Base-by-base conservation (phyloP, 176 grass and related monocot genomes). In the Aegilops longissima region DNA sequence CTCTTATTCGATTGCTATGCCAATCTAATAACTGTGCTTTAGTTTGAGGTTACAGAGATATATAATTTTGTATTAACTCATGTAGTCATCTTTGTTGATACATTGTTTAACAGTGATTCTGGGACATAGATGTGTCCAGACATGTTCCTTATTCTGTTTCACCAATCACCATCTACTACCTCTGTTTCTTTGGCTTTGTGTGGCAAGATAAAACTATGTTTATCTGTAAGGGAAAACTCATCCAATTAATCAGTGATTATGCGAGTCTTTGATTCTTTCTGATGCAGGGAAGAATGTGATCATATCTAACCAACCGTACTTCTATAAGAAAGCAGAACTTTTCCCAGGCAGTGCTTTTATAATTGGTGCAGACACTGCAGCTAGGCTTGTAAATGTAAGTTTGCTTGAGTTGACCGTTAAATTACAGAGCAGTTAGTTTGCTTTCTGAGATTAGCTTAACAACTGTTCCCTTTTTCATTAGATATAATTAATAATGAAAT, bases 321-420 rank as follows among this genome's bases (percentile, higher is more conserved):
- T 98, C 73, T 98, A 98, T 80, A 98, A 96, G 88, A 98, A 98
- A 92, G 97, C 94, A 4, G 88, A 94, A 90, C 66, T 96, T 80
- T 90, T 98, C 40, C 94, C 97, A 71, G 93, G 97, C 52, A 94
- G 94, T 61, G 82, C 92, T 77, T 98, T 98, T 88, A 93, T 98
- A 83, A 93, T 98, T 83, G 97, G 94, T 78, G 97, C 65, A 33
- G 96, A 98, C 74, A 98, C 96, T 76, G 90, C 90, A 73, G 90
- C 86, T 64, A 95, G 96, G 70, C 96, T 98, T 93, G 84, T 98
- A 79, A 92, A 98, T 80, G 96, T 96, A 94, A 94, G 35, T 45
- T 79, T 24, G 42, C 24, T 90, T 61, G 29, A 52, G 33, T 35
- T 23, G 31, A 39, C 64, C 14, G 78, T 36, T 6, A 86, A 8